Percentiles rank a stretch among this genome's conserved stretches.
These are phyloP conservation scores for Trypanosoma melophagium DNA, from an alignment of 208 protist species.

Conservation along the genomic window DNA sequence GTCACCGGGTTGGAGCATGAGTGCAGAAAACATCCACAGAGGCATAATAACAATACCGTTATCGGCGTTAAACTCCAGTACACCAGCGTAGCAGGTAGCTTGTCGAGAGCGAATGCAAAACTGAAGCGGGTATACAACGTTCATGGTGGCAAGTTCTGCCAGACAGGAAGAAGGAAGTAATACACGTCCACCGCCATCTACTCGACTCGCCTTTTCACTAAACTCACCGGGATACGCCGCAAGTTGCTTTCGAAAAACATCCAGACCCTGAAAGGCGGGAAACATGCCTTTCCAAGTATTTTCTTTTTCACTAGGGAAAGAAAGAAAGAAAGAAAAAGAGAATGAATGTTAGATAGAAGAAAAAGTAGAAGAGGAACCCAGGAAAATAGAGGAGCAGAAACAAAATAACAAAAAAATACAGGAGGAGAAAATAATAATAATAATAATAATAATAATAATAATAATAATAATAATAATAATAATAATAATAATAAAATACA, in stretches of 20 bases:
- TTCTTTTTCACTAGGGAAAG: not conserved
- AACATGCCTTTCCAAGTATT: not conserved
- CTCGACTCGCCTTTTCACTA: constrained; percentile 30
- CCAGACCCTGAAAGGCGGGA: constrained; percentile 5
- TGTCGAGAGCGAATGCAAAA: constrained; percentile 71
- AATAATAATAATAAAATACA: no score
- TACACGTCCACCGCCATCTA: constrained; percentile 85
- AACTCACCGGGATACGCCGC: constrained; percentile 26
- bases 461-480: not conserved
- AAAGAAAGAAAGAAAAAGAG: constrained; percentile 4
- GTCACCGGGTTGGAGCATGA: constrained; percentile 55
- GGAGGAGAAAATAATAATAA: not conserved
- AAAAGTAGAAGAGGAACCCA: no score
- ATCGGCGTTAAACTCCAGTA: constrained; percentile 93
- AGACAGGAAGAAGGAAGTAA: constrained; percentile 81
- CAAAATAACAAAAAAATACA: no score
- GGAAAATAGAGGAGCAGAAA: not conserved
- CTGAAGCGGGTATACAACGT: constrained; percentile 90
- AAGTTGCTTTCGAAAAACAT: constrained; percentile 28
- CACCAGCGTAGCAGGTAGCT: constrained; percentile 74
- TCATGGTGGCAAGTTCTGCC: constrained; percentile 66
- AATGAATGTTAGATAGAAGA: not conserved
- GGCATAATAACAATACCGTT: constrained; percentile 89
- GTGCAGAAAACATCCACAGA: constrained; percentile 92
- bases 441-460: no score